These are phyloP conservation scores for Carex arenaria DNA, from an alignment of 202 grass and related monocot genomes.

Conservation along the genomic window DNA sequence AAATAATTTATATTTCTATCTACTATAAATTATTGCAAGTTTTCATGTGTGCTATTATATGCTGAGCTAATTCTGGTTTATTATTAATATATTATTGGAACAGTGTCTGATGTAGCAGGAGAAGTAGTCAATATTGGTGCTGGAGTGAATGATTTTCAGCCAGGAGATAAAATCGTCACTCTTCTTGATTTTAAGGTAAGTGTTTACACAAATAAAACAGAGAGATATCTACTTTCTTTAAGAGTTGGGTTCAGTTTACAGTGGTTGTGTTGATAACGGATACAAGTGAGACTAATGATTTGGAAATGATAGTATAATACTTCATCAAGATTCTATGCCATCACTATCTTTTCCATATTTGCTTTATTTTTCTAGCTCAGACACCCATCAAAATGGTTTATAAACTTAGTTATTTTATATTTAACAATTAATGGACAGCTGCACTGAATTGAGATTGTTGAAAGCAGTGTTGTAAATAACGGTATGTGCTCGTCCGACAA, in stretches of 20 bases:
- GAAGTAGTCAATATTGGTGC: constrained; percentile 38
- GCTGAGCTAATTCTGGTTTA: neutral
- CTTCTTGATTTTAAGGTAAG: constrained; percentile 35
- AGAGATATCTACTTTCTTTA: neutral
- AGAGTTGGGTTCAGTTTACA: neutral
- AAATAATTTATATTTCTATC: neutral
- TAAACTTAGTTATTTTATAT: neutral
- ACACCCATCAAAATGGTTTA: neutral
- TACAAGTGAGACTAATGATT: neutral
- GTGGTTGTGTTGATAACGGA: neutral
- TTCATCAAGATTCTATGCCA: neutral
- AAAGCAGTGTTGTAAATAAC: too few species aligned
- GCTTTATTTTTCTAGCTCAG: neutral
- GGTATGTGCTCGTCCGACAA: too few species aligned
- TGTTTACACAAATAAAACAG: neutral
- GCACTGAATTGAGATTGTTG: neutral
- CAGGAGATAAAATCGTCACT: constrained; percentile 51
- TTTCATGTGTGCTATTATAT: neutral
- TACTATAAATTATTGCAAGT: neutral
- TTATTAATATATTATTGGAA: neutral
- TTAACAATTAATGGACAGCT: neutral
- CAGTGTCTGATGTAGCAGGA: constrained; percentile 48
- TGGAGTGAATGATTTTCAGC: constrained; percentile 29
- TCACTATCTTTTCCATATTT: neutral
- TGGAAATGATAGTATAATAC: neutral